Base-by-base conservation (phyloP, 768 basidiomycete species). In the Rhodotorula graminis region DNA sequence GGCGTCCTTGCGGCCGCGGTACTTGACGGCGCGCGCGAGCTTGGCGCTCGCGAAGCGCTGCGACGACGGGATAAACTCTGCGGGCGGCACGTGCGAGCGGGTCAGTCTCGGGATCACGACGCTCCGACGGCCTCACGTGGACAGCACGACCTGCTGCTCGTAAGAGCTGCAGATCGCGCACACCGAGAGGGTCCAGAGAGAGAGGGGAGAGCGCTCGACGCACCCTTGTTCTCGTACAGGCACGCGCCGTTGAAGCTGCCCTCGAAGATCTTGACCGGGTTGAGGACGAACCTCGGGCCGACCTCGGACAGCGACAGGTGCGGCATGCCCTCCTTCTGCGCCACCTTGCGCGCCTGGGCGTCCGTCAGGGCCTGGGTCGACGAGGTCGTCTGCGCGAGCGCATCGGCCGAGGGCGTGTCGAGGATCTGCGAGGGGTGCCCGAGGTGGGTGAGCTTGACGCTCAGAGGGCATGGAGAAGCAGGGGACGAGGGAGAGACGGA, bases 231-330 rank as follows among this genome's bases (percentile, higher is more conserved):
- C 40, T 93, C 93, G 81, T 89, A 99, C 33, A 99, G 89, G 4
- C 93, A 95, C 21, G 91, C 91, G 31, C 96, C 96, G 71, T 88
- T 86, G 83, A 99, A 98, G 6, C 93, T 92, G 18, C 96, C 96
- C 81, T 99, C 96, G 79, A 99, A 99, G 70, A 99, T 94, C 66
- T 93, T 88, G 77, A 99, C 97, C 18, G 96, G 96, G 49, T 93
- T 95, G 63, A 99, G 84, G 61, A 98, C 96, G 81, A 98, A 96
- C 58, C 96, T 88, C 19, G 96, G 96, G 21, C 96, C 96, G 75
- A 99, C 98, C 83, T 98, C 96, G 29, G 94, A 87, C 31, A 99
- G 85, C n/a, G 91, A 88, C 64, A 87, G 93, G 69, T 90, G 88
- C 5, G 91, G 88, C 8, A 92, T 62, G 31, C 71, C 73, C 33